Percentiles rank a stretch among this genome's conserved stretches.
Evolutionary conservation across 768 basidiomycete species (phyloP).

Genomic region (Amanita jacksonii): DNA sequence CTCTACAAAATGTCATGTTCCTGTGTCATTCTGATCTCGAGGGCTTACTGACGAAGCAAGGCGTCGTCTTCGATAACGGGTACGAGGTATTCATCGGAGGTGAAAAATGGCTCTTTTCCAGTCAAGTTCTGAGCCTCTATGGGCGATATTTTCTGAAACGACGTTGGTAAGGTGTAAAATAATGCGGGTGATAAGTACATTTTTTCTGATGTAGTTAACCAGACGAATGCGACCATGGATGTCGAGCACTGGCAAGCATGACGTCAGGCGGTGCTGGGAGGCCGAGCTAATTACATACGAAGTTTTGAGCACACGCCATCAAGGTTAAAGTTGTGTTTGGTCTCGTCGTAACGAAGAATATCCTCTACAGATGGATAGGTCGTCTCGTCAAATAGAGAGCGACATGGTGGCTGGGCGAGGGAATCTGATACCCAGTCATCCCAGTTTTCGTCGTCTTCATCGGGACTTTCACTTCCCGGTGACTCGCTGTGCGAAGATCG

Average conservation of each 20-base stretch:
- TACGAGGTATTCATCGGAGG: slow-evolving; percentile 70
- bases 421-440: slow-evolving; percentile 79
- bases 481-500: slow-evolving; percentile 13
- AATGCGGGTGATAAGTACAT: slow-evolving; percentile 35
- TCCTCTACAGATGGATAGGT: slow-evolving; percentile 48
- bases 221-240: slow-evolving; percentile 71
- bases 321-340: slow-evolving; percentile 54
- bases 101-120: slow-evolving; percentile 53
- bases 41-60: slow-evolving; percentile 60
- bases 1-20: not conserved
- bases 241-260: slow-evolving; percentile 48
- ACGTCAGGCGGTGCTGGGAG: not conserved
- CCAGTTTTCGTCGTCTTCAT: slow-evolving; percentile 54
- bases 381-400: slow-evolving; percentile 68
- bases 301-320: slow-evolving; percentile 37
- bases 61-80: slow-evolving; percentile 85
- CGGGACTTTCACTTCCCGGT: slow-evolving; percentile 18
- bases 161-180: not conserved
- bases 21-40: too few relatives aligned
- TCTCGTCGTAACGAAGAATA: slow-evolving; percentile 54
- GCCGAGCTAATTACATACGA: slow-evolving; percentile 33
- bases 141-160: slow-evolving; percentile 42
- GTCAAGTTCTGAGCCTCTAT: slow-evolving; percentile 35
- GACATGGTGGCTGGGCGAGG: slow-evolving; percentile 39
- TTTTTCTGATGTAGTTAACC: slow-evolving; percentile 80